Conservation (phyloP, 345 rosid genomes). For the Eucalyptus fibrosa region DNA sequence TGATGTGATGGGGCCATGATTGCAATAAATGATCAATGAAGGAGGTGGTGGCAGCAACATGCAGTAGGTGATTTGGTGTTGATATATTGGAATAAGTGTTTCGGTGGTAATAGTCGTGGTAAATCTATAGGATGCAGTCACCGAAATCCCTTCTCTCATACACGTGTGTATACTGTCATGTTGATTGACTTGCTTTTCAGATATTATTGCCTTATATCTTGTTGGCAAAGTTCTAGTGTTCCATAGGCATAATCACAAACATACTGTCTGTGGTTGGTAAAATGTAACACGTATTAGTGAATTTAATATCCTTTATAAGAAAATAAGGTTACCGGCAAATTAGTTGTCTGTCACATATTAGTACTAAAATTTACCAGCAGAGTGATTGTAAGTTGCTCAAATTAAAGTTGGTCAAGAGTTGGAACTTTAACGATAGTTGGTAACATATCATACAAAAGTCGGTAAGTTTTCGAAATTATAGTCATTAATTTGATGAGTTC, state of each 20-base stretch:
- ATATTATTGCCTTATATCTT: not conserved
- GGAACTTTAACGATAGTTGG: not conserved
- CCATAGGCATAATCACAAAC: not conserved
- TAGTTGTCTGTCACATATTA: not conserved
- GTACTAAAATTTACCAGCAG: not conserved
- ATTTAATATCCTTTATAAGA: not conserved
- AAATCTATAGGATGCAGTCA: not conserved
- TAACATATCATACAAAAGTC: not conserved
- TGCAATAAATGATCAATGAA: not conserved
- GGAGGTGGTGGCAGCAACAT: not conserved
- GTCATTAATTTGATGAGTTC: not conserved
- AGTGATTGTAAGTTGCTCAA: not conserved
- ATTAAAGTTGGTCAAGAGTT: not conserved
- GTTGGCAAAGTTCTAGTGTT: not conserved
- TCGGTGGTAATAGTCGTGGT: not conserved
- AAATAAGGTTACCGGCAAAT: not conserved
- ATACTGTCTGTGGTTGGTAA: not conserved
- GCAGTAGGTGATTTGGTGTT: not conserved
- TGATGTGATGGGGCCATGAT: not conserved
- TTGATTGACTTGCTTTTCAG: not conserved
- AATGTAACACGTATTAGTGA: not conserved
- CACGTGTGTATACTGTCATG: not conserved
- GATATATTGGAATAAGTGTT: not conserved
- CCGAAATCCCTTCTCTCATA: not conserved
- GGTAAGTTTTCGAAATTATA: not conserved